Evolutionary conservation across 257 asterid species (phyloP), one percentile per base, ranked within the genome.

Genomic region (Prunella vulgaris): DNA sequence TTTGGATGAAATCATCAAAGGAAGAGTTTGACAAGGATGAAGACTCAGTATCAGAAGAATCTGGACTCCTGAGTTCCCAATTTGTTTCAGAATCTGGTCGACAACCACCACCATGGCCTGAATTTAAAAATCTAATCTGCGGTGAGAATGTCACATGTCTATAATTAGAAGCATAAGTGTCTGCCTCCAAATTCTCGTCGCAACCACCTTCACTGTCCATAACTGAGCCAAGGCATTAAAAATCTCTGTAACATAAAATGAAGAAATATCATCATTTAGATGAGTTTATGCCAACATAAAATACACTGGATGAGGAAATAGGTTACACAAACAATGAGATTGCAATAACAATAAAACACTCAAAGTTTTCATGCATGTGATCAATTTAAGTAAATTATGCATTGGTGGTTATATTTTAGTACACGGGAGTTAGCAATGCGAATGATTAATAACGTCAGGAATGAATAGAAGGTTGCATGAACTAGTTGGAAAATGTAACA

Each of bases 171-270:
- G 70, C 73, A 37, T 58, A 48, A 3, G 64, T 60, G 22, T 37
- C 73, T 56, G 40, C 71, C 63, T 78, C 78, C 28, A 67, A 38
- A 67, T 53, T 64, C 25, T 64, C 52, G 15, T 60, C 60, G 54
- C 56, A 69, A 66, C 69, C 74, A 70, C 58, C 74, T 64, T 71
- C 82, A 76, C 44, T 20, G 44, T 78, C 85, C 92, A 86, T 90
- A 63, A 24, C 81, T 71, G 76, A 77, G 76, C 28, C 68, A 35
- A 53, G 51, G 71, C 20, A 15, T 51, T 17, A 60, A 60, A 32
- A 60, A 68, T 77, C 52, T 72, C 70, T 49, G 20, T 42, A 44
- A 38, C 56, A 70, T 58, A 40, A 56, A 42, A 22, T 2, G 44
- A 35, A 30, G 32, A 58, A 35, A 37, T 14, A 70, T 42, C 44